Base-by-base conservation (phyloP, 1,284 basidiomycete species). In the Moesziomyces sp. region DNA sequence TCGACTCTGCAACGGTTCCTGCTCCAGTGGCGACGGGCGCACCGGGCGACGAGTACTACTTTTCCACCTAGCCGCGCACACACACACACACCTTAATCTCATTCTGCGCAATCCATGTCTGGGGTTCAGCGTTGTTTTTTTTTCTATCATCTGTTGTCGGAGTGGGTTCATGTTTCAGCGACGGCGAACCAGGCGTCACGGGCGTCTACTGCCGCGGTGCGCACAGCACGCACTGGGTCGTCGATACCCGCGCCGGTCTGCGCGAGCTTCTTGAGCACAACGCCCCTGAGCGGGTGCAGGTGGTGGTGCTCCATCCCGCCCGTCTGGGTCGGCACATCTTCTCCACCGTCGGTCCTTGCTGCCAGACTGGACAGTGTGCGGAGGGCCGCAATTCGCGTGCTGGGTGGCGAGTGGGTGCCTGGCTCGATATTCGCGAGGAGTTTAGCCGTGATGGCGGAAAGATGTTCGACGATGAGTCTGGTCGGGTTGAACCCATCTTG, bases 331-430 rank as follows among this genome's bases (percentile, higher is more conserved):
- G 14, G 5, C 6, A 84, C 1, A 87, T 73, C 84, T 92, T 95
- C 78, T 89, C 87, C 7, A 90, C 89, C 78, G 93, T 91, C 56
- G 97, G 86, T 76, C 92, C 91, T 83, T 92, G 94, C 49, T 91
- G 89, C 56, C 95, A 89, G 24, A 89, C 87, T 50, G 86, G 88
- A 0, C 93, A 99, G 86, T 75, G 90, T 92, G 28, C 88, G 87
- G 59, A 99, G 86, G 0, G 95, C 92, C 5, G 90, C 88, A 1
- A 89, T 86, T 30, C 95, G 89, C 11, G 94, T 90, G 69, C 87
- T 87, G 91, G 70, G 61, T 21, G 83, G 83, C 9, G 79, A 74
- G 21, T 71, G 63, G 9, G 72, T 40, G n/a, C 63, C 73, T 0
- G 47, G 44, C 21, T 48, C 28, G 44, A 64, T 53, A 24, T 70